Conservation (phyloP, 2,329 filamentous ascomycete genomes). For the Raffaelea ambrosiae region DNA sequence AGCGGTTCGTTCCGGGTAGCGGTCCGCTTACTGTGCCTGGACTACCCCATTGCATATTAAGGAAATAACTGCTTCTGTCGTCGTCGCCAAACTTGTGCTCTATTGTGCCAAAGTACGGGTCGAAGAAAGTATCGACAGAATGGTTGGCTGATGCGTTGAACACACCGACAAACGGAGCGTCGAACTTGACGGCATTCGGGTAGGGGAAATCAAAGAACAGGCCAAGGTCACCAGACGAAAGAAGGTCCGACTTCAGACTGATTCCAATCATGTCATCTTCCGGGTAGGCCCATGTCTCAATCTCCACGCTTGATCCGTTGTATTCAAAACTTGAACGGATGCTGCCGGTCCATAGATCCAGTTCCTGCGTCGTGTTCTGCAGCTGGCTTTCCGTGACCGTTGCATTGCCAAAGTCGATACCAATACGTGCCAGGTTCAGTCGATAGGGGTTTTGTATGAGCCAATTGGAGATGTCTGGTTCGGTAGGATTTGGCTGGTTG, state of each 20-base stretch:
- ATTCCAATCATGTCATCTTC: slow-evolving; percentile 37
- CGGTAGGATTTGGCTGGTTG: slow-evolving; percentile 30
- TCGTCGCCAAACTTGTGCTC: slow-evolving; percentile 23
- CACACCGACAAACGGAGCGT: slow-evolving; percentile 44
- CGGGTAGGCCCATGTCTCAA: slow-evolving; percentile 36
- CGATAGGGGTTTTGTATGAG: slow-evolving; percentile 41
- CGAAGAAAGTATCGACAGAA: slow-evolving; percentile 22
- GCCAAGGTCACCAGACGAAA: slow-evolving; percentile 28
- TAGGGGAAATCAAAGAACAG: slow-evolving; percentile 46
- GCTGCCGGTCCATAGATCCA: slow-evolving; percentile 39
- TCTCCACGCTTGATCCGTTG: slow-evolving; percentile 26
- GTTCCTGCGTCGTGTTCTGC: slow-evolving; percentile 27
- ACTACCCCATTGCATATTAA: slow-evolving; percentile 12
- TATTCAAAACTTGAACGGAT: slow-evolving; percentile 35
- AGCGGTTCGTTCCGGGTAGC: slow-evolving; percentile 19
- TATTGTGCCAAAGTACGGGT: slow-evolving; percentile 25
- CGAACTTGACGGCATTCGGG: slow-evolving; percentile 40
- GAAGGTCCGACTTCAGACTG: slow-evolving; percentile 29
- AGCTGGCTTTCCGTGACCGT: slow-evolving; percentile 32
- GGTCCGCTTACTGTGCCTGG: slow-evolving; percentile 2
- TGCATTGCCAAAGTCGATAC: slow-evolving; percentile 31
- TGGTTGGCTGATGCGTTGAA: slow-evolving; percentile 38
- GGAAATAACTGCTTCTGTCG: slow-evolving; percentile 28
- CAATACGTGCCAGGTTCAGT: slow-evolving; percentile 39
- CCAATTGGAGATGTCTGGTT: slow-evolving; percentile 33